phyloP scores from a whole-genome alignment of 495 filamentous ascomycete species.

The Penicillium canariense region DNA sequence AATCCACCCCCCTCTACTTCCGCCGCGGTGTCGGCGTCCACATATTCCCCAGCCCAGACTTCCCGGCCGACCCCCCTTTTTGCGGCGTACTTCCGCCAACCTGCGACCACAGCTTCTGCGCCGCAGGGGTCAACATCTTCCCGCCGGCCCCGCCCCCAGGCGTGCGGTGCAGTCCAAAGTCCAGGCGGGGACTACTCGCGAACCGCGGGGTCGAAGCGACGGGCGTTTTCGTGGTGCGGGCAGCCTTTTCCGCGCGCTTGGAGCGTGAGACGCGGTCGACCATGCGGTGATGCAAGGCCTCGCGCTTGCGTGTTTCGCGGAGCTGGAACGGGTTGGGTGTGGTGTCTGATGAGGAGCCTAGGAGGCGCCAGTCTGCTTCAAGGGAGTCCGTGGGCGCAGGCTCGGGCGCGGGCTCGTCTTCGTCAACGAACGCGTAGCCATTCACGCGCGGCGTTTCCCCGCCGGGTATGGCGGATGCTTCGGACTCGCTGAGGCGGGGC shows the following conservation, averaged over 20 bases:
- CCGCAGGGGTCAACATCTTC: constrained; percentile 65
- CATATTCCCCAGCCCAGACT: constrained; percentile 47
- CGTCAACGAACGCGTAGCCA: constrained; percentile 91
- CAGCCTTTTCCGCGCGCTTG: constrained; percentile 57
- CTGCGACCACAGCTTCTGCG: constrained; percentile 68
- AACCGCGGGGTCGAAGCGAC: constrained; percentile 68
- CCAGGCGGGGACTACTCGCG: constrained; percentile 66
- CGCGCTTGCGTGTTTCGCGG: constrained; percentile 69
- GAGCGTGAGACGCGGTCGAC: constrained; percentile 79
- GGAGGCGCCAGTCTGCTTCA: constrained; percentile 34
- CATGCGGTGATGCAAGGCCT: constrained; percentile 84
- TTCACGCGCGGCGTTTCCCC: constrained; percentile 84
- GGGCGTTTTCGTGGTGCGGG: constrained; percentile 52
- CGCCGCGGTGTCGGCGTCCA: constrained; percentile 57
- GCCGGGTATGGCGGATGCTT: constrained; percentile 54
- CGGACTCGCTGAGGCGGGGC: constrained; percentile 59
- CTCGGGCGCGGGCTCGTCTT: constrained; percentile 58
- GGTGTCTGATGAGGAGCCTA: constrained; percentile 55
- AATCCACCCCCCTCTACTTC: constrained; percentile 20
- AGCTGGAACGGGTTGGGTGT: constrained; percentile 83
- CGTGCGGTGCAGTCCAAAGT: constrained; percentile 55
- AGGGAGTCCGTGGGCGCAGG: constrained; percentile 11
- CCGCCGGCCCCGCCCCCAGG: constrained; percentile 14
- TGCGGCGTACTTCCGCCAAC: constrained; percentile 53
- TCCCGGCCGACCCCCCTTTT: constrained; percentile 28